These are phyloP conservation scores for Mucor sp. DNA, from an alignment of 371 early-diverging fungal genomes.

Conservation along the genomic window DNA sequence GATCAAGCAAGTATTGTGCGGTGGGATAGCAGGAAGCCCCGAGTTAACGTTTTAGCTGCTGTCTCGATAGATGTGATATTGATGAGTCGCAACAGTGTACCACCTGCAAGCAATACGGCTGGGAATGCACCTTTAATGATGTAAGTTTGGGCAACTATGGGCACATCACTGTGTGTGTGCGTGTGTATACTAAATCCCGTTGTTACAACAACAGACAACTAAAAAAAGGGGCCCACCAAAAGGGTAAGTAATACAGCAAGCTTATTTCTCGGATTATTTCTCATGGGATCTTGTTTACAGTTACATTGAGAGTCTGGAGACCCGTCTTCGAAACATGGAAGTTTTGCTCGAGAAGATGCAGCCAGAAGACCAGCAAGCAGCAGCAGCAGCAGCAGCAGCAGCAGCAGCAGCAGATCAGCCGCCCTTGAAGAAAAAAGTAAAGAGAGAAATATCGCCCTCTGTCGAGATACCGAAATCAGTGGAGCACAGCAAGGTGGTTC, in stretches of 20 bases:
- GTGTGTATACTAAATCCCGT: neutral
- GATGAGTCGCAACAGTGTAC: constrained; percentile 32
- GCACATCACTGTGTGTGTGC: neutral
- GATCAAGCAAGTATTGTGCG: constrained; percentile 32
- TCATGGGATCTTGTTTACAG: constrained; percentile 9
- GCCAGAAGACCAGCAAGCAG: neutral
- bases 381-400: neutral
- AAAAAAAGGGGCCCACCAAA: constrained; percentile 41
- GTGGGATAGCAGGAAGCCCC: neutral
- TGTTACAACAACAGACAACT: constrained; percentile 15
- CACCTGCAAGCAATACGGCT: constrained; percentile 45
- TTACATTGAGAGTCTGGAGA: constrained; percentile 52
- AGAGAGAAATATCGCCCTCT: neutral
- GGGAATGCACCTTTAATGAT: constrained; percentile 54
- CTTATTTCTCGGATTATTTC: neutral
- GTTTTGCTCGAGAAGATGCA: constrained; percentile 34
- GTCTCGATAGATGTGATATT: constrained; percentile 40
- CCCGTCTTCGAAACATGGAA: constrained; percentile 45
- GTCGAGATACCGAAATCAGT: constrained; percentile 6
- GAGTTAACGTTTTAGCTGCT: neutral
- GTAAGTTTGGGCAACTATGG: constrained; percentile 23
- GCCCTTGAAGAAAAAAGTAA: neutral
- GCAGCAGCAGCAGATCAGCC: neutral
- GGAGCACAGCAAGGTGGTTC: constrained; percentile 16
- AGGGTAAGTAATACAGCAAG: constrained; percentile 23